Evolutionary conservation across 106 monocot species (phyloP).

Genomic region (Allium sativum): DNA sequence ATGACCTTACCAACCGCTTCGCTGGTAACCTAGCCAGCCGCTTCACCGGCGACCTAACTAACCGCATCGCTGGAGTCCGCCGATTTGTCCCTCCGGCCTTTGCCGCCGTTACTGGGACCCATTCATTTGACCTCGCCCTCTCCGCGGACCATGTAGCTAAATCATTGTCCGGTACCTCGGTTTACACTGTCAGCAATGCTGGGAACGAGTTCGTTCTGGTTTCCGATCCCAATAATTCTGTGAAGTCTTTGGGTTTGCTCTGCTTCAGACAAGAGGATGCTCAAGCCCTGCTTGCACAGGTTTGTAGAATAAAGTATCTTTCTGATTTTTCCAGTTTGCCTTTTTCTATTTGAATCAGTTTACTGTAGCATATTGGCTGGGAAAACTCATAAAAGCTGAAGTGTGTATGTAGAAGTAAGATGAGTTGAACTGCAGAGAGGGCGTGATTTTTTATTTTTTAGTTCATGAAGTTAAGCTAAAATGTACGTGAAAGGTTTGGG

Average conservation of each 20-base stretch:
- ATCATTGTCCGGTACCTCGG: constrained; percentile 64
- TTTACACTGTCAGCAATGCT: constrained; percentile 93
- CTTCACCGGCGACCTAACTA: constrained; percentile 21
- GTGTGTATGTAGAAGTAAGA: too few species aligned
- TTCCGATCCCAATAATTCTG: constrained; percentile 66
- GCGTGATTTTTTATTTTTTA: too few species aligned
- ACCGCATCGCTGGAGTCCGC: constrained; percentile 16
- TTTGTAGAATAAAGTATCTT: not conserved
- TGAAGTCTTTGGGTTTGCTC: constrained; percentile 76
- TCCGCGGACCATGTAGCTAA: constrained; percentile 50
- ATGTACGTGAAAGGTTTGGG: too few species aligned
- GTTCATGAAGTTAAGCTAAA: too few species aligned
- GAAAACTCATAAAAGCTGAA: too few species aligned
- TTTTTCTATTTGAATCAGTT: not conserved
- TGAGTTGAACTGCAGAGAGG: too few species aligned
- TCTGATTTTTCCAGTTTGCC: not conserved
- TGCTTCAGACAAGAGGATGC: constrained; percentile 96
- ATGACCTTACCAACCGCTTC: constrained; percentile 30
- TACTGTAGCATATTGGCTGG: too few species aligned
- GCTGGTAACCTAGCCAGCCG: not conserved
- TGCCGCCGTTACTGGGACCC: constrained; percentile 1
- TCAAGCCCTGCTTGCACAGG: constrained; percentile 77
- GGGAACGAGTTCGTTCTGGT: constrained; percentile 96
- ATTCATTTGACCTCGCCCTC: constrained; percentile 62
- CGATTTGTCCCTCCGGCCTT: constrained; percentile 18